A percentile compares a stretch with the other conserved stretches of the same genome.
Evolutionary conservation across 345 rosid species (phyloP).

Genomic region (Laguncularia racemosa): DNA sequence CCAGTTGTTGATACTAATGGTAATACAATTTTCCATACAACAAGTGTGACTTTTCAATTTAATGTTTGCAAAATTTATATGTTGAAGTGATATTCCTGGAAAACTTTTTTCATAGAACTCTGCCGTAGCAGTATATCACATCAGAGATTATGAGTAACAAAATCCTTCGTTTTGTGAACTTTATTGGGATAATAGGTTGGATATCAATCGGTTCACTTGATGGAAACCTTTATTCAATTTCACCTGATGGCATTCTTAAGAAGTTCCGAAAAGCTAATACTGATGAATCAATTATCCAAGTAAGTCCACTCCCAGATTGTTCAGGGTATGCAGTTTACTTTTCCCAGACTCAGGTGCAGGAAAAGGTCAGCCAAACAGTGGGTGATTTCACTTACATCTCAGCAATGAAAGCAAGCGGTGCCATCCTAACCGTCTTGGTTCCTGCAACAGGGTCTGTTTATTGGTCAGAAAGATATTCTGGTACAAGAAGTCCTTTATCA

Average conservation of each 20-base stretch:
- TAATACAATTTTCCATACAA: conserved; percentile 7
- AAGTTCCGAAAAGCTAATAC: conserved; percentile 35
- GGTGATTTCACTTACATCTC: conserved; percentile 39
- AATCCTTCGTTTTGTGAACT: no score
- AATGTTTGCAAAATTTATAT: neutral
- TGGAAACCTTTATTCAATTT: conserved; percentile 69
- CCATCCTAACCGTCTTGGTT: conserved; percentile 50
- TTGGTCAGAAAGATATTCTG: conserved; percentile 82
- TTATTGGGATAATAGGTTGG: conserved; percentile 37
- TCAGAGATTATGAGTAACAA: neutral
- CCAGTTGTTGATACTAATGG: conserved; percentile 71
- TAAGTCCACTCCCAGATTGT: conserved; percentile 56
- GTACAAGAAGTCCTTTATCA: conserved; percentile 18
- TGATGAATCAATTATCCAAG: conserved; percentile 45
- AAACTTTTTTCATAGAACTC: neutral
- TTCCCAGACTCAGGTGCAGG: conserved; percentile 60
- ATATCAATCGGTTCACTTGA: conserved; percentile 78
- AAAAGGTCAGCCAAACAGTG: conserved; percentile 28
- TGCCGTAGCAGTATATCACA: neutral
- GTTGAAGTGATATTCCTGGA: no score
- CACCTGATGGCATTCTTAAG: conserved; percentile 54
- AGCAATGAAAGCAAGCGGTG: conserved; percentile 49
- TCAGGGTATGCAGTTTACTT: conserved; percentile 64
- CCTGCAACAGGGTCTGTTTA: conserved; percentile 57
- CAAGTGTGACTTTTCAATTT: neutral